phyloP scores from a whole-genome alignment of 2,329 filamentous ascomycete species.

The Whalleya microplaca region DNA sequence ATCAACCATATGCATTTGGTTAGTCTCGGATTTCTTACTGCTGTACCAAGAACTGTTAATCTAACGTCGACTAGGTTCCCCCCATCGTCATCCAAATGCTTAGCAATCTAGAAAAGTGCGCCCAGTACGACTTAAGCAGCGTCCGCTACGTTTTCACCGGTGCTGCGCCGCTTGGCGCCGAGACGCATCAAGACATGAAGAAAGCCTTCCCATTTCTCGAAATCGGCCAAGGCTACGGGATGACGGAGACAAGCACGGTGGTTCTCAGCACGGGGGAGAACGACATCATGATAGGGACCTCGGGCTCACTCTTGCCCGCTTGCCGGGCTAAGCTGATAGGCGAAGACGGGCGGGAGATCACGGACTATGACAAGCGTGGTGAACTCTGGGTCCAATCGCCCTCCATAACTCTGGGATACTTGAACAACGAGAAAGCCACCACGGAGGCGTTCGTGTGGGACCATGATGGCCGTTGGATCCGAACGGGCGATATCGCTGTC shows the following conservation, averaged over 20 bases:
- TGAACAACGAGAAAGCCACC: conserved; percentile 84
- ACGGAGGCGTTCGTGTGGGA: conserved; percentile 74
- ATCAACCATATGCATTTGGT: conserved; percentile 69
- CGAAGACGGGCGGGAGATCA: conserved; percentile 71
- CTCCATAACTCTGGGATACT: conserved; percentile 78
- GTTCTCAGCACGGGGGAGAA: conserved; percentile 61
- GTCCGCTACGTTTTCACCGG: conserved; percentile 71
- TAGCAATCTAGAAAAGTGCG: conserved; percentile 62
- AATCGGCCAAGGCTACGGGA: conserved; percentile 72
- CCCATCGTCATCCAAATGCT: conserved; percentile 80
- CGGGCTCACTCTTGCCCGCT: conserved; percentile 70
- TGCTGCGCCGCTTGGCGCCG: conserved; percentile 76
- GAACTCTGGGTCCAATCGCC: conserved; percentile 81
- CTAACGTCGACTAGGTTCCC: conserved; percentile 60
- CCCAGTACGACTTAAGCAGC: conserved; percentile 72
- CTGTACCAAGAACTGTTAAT: not conserved
- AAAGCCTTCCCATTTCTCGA: conserved; percentile 53
- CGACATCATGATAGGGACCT: conserved; percentile 74
- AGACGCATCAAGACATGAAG: conserved; percentile 64
- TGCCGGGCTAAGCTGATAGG: conserved; percentile 68
- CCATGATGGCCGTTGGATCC: conserved; percentile 74
- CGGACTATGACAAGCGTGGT: conserved; percentile 67
- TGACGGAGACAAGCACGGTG: conserved; percentile 79
- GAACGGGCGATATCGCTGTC: conserved; percentile 83
- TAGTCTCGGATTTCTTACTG: conserved; percentile 29